phyloP scores from a whole-genome alignment of 139 green algal genomes.

The Zygnema circumcarinatum region DNA sequence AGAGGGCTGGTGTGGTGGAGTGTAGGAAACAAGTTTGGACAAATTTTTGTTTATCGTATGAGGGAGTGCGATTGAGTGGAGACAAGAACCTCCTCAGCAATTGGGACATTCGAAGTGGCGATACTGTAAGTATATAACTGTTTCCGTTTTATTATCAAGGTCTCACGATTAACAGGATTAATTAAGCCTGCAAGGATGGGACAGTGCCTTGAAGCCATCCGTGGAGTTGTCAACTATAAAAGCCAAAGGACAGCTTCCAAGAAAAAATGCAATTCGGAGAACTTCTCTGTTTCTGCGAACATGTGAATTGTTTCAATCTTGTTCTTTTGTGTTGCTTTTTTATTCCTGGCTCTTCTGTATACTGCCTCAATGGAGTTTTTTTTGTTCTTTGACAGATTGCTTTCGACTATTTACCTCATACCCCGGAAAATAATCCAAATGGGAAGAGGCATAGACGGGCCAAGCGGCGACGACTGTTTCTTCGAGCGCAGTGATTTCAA shows the following conservation, averaged over 20 bases:
- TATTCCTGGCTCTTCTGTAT: background rate
- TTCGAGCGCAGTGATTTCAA: background rate
- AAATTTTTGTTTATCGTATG: constrained; percentile 18
- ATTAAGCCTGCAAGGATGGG: no score
- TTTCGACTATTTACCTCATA: background rate
- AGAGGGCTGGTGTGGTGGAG: background rate
- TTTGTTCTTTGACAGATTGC: background rate
- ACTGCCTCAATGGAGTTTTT: background rate
- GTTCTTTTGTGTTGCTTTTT: background rate
- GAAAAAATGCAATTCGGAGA: no score
- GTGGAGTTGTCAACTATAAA: no score
- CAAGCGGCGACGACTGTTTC: background rate
- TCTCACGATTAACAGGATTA: no score
- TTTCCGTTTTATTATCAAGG: background rate
- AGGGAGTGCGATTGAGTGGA: background rate
- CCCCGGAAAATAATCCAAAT: background rate
- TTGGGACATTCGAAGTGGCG: background rate
- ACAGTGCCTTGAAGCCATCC: no score
- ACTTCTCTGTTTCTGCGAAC: no score
- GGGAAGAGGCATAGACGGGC: background rate
- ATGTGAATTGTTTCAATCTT: background rate
- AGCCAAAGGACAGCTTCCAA: no score
- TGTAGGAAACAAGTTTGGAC: constrained; percentile 12
- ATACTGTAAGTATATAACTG: background rate
- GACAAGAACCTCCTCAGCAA: background rate